Conservation (phyloP, 108 stramenopile genomes). For the Skeletonema potamos region DNA sequence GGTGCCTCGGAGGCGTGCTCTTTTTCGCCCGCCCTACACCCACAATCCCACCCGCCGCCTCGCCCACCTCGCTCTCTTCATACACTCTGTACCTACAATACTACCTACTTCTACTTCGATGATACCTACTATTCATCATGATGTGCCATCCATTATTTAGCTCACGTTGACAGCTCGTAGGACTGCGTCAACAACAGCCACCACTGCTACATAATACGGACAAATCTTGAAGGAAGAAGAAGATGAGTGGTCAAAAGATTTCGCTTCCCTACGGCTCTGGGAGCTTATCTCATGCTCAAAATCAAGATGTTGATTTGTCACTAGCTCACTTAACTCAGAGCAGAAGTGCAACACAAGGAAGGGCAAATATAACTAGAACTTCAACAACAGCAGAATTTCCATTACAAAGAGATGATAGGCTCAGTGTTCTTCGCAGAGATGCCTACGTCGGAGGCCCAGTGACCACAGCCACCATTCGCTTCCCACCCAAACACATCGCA, state of each 20-base stretch:
- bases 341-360: neutral
- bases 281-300: neutral
- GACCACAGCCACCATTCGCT: slow-evolving; percentile 21
- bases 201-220: no score
- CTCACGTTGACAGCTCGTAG: no score
- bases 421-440: slow-evolving; percentile 7
- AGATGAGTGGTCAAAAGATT: neutral
- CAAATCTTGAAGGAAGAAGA: neutral
- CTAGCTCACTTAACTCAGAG: neutral
- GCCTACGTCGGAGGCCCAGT: slow-evolving; percentile 19
- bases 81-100: no score
- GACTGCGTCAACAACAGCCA: no score
- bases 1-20: no score
- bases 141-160: no score
- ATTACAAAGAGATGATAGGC: neutral
- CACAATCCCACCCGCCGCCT: no score
- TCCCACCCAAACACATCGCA: slow-evolving; percentile 5
- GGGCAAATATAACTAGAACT: neutral
- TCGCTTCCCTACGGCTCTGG: neutral
- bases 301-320: slow-evolving; percentile 1
- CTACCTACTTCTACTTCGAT: no score
- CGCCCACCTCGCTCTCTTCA: no score
- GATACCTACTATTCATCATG: no score
- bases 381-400: neutral
- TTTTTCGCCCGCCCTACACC: no score